Conservation (phyloP, 2,329 filamentous ascomycete genomes). For the Stagonosporopsis rhizophila region DNA sequence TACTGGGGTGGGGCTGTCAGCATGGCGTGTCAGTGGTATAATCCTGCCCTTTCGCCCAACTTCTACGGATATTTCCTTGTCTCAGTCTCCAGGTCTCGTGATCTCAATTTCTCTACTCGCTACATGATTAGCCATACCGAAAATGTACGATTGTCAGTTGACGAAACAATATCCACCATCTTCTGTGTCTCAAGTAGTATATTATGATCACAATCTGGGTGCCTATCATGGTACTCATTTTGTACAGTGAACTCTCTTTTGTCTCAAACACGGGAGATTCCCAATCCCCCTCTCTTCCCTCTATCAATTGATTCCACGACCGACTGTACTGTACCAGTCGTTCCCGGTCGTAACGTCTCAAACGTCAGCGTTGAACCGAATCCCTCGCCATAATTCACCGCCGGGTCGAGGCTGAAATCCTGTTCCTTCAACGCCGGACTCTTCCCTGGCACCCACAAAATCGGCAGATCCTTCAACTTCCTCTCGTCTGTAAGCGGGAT, state of each 20-base stretch:
- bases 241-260: too few relatives aligned
- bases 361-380: background rate
- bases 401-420: constrained; percentile 3
- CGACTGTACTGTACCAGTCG: background rate
- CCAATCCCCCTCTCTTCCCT: background rate
- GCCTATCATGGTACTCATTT: too few relatives aligned
- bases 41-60: constrained; percentile 1
- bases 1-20: constrained; percentile 11
- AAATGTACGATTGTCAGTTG: constrained; percentile 13
- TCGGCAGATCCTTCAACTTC: constrained; percentile 13
- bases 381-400: constrained; percentile 1
- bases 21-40: constrained; percentile 5
- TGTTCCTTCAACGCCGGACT: constrained; percentile 1
- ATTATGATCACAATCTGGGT: background rate
- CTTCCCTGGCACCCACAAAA: constrained; percentile 13
- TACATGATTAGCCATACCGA: background rate
- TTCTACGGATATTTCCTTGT: constrained; percentile 15
- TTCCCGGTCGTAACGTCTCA: background rate
- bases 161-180: background rate
- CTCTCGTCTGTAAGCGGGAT: constrained; percentile 22
- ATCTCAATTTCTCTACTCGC: background rate
- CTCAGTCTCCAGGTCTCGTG: background rate
- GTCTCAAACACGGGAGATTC: background rate
- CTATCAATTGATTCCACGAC: background rate
- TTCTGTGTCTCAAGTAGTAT: background rate